Base-by-base conservation (phyloP, 2,329 filamentous ascomycete species). In the Fusarium neocosmosporiellum region DNA sequence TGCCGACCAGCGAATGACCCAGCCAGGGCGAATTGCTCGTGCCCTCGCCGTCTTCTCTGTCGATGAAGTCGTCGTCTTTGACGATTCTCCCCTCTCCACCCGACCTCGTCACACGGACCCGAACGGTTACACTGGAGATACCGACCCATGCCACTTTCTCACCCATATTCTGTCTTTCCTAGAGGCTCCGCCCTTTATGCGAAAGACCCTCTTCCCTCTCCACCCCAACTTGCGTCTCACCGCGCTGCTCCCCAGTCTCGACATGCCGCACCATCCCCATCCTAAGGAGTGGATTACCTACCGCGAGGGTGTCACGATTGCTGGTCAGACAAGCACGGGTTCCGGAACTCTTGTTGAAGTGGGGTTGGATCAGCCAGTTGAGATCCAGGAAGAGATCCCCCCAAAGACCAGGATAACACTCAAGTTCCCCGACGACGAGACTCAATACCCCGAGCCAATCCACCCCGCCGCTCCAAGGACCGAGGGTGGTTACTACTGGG, bases 401-500 rank as follows among this genome's bases (percentile, higher is more conserved):
- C 86, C 89, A 43, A 90, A 91, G 70, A 94, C 92, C 5, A 88
- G 94, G 50, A 88, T 96, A 31, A 97, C 94, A 1, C 83, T 97
- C 22, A 89, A 89, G 66, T 90, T 95, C 73, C 83, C 88, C 18
- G 81, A 86, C 18, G 80, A 87, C 63, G 81, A 85, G 63, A 82
- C 84, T 20, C 78, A 82, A 57, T 80, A 79, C 68, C 71, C 89
- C 1, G 87, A 91, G 62, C 88, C 91, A 18, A 91, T 96, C 4
- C 86, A 91, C 37, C 93, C 94, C 0, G 85, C 88, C 29, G 84
- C 87, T 4, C 94, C 94, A 1, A 88, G 94, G 65, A 92, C 92
- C 60, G 90, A 95, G 71, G 89, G 86, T 2, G 94, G 94, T 0
- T 96, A 94, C 82, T 97, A 95, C 83, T 97, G 94, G 94, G 94